Base-by-base conservation (phyloP, 2,329 filamentous ascomycete species). In the Penicillium occitanis region DNA sequence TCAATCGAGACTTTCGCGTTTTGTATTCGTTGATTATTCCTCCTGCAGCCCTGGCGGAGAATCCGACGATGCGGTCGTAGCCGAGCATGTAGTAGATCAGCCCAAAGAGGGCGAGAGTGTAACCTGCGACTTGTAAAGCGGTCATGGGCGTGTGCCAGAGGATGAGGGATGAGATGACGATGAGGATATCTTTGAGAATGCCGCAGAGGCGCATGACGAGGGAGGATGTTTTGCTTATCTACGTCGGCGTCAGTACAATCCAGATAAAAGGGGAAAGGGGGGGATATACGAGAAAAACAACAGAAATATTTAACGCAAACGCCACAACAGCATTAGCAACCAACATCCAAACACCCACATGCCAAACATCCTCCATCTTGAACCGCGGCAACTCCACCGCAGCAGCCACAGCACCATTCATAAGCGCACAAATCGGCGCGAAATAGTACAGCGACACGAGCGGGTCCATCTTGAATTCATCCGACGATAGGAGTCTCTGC, bases 401-500 rank as follows among this genome's bases (percentile, higher is more conserved):
- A 66, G 91, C 76, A 67, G 90, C 87, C 42, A 92, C 87, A 40
- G 90, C 71, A 64, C 90, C 82, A 80, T 95, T 96, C 88, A 93
- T 92, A 72, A 89, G 78, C 55, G 91, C 90, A 78, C 92, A 96
- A 55, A 92, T 88, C 5, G 92, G 92, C 0, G 92, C 92, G 74
- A 92, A 96, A 83, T 96, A 96, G 84, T 96, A 96, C 22, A 96
- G 85, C 37, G 91, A 92, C 67, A 95, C 91, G 44, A 96, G 85
- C 35, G 92, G 91, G 73, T 95, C 91, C 92, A 96, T 95, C 82
- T 91, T 92, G 81, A 90, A 89, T 75, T 92, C 91, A 61, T 90
- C 86, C 37, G 85, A 88, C 73, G 88, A 91, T 58, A 96, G 86
- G 71, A 96, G 84, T 66, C 90, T 88, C 80, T 96, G 90, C 65